Conservation (phyloP, 1,139 yeast species). For the Pichia sp. region DNA sequence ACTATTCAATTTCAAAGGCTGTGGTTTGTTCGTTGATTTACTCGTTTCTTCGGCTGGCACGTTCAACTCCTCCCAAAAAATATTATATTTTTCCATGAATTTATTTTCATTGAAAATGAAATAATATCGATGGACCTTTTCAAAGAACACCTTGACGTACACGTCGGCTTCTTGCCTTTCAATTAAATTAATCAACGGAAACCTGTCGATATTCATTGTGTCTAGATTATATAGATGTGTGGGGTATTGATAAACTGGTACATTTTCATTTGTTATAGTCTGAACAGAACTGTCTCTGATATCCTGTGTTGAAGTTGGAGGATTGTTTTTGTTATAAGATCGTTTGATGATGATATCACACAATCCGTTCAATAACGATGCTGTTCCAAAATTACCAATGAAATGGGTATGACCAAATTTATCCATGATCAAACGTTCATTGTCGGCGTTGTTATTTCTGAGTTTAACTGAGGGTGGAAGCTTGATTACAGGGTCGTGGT, state of each 20-base stretch:
- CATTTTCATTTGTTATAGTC: constrained; percentile 26
- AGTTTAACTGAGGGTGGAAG: constrained; percentile 17
- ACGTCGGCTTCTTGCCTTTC: constrained; percentile 27
- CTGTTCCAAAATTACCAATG: constrained; percentile 35
- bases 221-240: constrained; percentile 25
- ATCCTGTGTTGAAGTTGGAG: constrained; percentile 26
- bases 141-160: constrained; percentile 31
- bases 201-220: constrained; percentile 23
- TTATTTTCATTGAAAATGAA: constrained; percentile 29
- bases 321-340: constrained; percentile 23
- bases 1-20: constrained; percentile 19
- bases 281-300: constrained; percentile 25
- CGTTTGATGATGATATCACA: constrained; percentile 32
- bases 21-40: constrained; percentile 4
- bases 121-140: constrained; percentile 33
- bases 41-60: not conserved
- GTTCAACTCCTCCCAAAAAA: constrained; percentile 29
- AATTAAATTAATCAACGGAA: constrained; percentile 28
- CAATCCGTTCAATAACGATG: constrained; percentile 30
- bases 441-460: constrained; percentile 18
- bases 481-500: constrained; percentile 1
- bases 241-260: constrained; percentile 26
- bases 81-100: constrained; percentile 27
- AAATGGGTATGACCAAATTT: constrained; percentile 35
- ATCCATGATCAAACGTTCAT: constrained; percentile 31